Base-by-base conservation (phyloP, 805 yeast genomes). In the Kuraishia floccosa region DNA sequence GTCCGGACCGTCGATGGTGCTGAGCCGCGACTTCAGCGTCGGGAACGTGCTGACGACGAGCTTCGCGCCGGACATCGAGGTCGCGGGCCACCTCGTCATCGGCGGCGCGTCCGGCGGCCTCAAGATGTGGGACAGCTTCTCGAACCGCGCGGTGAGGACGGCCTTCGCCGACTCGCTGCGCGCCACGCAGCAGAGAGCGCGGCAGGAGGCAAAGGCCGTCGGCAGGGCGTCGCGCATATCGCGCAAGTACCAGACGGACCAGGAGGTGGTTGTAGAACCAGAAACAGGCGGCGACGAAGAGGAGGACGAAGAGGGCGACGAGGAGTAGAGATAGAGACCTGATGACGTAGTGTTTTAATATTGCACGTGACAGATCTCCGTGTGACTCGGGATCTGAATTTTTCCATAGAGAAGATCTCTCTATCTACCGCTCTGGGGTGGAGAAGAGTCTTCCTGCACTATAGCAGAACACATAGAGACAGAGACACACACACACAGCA, bases 111-210 rank as follows among this genome's bases (percentile, higher is more conserved):
- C 86, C 12, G 17, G 13, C 11, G 79, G 81, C 10, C 63, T 91
- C 53, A 87, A 86, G 60, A 69, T 91, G 60, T 91, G 96, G 94
- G 97, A 91, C 57, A 68, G 77, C 6, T 81, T 87, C 52, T 71
- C 84, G 32, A 91, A 91, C 58, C 63, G 72, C 38, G 66, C 89
- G 11, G 87, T 87, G 13, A 71, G 95, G 46, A 63, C 63, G 28
- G 59, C 80, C 3, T 78, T 89, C 55, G 70, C 67, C 29, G 64
- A 58, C 8, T 78, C 77, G 36, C 60, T 83, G 49, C 59, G 52
- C 31, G 50, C 48, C 2, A 52, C 80, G 30, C 84, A 79, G 57
- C 44, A 39, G 9, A 46, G 45, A 27, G 89, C 89, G 13, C 66
- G 69, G 43, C 64, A 56, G 24, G 75, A 68, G 37, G 83, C 86